A percentile compares a stretch with the other conserved stretches of the same genome.
These are phyloP conservation scores for Cyclotella distinguenda DNA, from an alignment of 108 stramenopile species.

Conservation along the genomic window DNA sequence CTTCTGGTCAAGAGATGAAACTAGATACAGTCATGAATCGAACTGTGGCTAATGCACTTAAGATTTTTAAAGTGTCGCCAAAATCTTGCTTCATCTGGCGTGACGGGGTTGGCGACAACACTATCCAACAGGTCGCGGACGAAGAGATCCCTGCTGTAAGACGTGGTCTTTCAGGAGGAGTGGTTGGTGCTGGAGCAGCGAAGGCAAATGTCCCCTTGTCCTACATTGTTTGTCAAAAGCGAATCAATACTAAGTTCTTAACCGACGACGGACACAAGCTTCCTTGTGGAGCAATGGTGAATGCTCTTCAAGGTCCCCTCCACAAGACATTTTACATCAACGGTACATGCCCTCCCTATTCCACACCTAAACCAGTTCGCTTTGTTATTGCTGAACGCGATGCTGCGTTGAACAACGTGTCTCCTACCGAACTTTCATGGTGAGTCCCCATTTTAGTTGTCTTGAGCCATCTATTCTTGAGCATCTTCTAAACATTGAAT, in stretches of 20 bases:
- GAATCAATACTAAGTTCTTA: constrained; percentile 65
- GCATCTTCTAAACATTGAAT: not conserved
- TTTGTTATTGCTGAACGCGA: constrained; percentile 55
- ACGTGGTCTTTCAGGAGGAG: constrained; percentile 34
- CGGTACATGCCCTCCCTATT: constrained; percentile 55
- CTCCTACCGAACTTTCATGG: constrained; percentile 53
- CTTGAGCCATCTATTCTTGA: not conserved
- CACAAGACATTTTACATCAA: constrained; percentile 70
- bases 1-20: constrained; percentile 60
- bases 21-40: constrained; percentile 48
- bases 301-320: constrained; percentile 49
- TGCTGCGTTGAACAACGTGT: constrained; percentile 28
- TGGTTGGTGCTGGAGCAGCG: constrained; percentile 3
- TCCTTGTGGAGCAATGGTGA: constrained; percentile 59
- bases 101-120: constrained; percentile 66
- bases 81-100: constrained; percentile 66
- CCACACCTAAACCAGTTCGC: constrained; percentile 65
- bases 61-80: constrained; percentile 47
- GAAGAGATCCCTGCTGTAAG: constrained; percentile 61
- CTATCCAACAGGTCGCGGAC: constrained; percentile 39
- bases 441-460: constrained; percentile 2
- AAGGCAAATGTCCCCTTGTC: constrained; percentile 43
- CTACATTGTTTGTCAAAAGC: constrained; percentile 67
- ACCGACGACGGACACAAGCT: constrained; percentile 47
- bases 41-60: constrained; percentile 52